Percentiles rank a stretch among this genome's conserved stretches.
These are phyloP conservation scores for Lathyrus oleraceus DNA, from an alignment of 306 rosid species.

Conservation along the genomic window DNA sequence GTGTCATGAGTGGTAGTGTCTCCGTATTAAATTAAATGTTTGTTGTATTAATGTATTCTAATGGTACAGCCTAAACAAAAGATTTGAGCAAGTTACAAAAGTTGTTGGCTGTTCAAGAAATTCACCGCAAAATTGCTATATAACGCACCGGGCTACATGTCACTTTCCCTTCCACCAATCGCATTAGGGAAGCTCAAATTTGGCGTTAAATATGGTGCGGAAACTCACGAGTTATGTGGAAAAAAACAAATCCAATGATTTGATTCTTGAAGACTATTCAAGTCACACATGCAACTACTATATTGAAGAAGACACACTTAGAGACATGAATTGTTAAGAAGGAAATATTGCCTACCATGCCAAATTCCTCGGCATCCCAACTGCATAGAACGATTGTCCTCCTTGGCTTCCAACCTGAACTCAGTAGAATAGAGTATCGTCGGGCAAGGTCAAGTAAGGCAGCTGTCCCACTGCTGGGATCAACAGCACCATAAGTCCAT, in stretches of 20 bases:
- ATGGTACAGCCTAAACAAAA: neutral
- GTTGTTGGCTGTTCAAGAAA: neutral
- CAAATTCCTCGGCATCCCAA: conserved; percentile 62
- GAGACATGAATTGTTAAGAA: neutral
- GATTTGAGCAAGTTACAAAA: neutral
- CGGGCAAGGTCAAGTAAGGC: conserved; percentile 90
- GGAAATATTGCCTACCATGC: conserved; percentile 48
- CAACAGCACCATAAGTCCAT: conserved; percentile 97
- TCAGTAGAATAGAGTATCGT: conserved; percentile 60
- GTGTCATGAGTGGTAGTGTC: neutral
- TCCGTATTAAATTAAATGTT: neutral
- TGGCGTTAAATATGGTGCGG: neutral
- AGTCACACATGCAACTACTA: neutral
- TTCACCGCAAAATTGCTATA: neutral
- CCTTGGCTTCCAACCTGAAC: conserved; percentile 74
- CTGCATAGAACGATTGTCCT: conserved; percentile 62
- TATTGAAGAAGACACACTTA: conserved; percentile 1
- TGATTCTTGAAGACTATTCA: neutral
- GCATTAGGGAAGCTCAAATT: neutral
- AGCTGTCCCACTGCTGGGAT: conserved; percentile 96
- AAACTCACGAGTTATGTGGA: neutral
- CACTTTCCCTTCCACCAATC: neutral
- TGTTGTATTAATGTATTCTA: neutral
- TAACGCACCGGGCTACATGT: neutral
- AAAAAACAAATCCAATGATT: neutral